Percentiles rank a stretch among this genome's conserved stretches.
Evolutionary conservation across 2,329 filamentous ascomycete genomes (phyloP).

Genomic region (Exophiala sp.): DNA sequence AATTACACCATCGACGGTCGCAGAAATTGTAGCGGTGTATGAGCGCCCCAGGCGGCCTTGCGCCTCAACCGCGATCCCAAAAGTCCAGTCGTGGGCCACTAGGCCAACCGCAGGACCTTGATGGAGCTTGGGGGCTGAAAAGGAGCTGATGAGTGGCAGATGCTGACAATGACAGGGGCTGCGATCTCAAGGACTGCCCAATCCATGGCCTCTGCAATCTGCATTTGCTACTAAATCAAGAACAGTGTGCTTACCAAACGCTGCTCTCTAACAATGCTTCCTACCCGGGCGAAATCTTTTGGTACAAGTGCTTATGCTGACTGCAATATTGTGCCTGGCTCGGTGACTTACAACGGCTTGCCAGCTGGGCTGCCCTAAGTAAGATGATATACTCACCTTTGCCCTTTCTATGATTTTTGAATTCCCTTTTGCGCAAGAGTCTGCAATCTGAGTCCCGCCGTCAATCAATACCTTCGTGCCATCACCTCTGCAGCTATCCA

Average conservation of each 20-base stretch:
- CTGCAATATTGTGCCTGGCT: neutral
- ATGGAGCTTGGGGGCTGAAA: neutral
- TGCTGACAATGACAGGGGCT: constrained; percentile 13
- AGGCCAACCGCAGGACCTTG: neutral
- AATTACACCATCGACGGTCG: too few species aligned
- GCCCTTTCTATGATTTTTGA: neutral
- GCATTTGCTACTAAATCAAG: constrained; percentile 14
- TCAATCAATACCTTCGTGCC: neutral
- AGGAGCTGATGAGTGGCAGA: constrained; percentile 4
- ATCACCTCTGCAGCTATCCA: too few species aligned
- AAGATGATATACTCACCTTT: neutral
- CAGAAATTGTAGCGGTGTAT: too few species aligned
- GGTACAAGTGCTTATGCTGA: constrained; percentile 21
- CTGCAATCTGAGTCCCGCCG: neutral
- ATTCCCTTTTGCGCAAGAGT: constrained; percentile 1
- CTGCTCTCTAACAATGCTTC: neutral
- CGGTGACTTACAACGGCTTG: neutral
- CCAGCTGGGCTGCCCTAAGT: neutral
- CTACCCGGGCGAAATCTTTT: constrained; percentile 9
- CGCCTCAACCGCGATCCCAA: too few species aligned
- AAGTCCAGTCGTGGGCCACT: neutral
- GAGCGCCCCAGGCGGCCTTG: too few species aligned
- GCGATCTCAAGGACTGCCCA: constrained; percentile 4
- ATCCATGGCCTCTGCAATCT: constrained; percentile 14
- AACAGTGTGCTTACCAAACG: constrained; percentile 15